Evolutionary conservation across 1,284 basidiomycete species (phyloP).

Genomic region (Leccinum solheimii): DNA sequence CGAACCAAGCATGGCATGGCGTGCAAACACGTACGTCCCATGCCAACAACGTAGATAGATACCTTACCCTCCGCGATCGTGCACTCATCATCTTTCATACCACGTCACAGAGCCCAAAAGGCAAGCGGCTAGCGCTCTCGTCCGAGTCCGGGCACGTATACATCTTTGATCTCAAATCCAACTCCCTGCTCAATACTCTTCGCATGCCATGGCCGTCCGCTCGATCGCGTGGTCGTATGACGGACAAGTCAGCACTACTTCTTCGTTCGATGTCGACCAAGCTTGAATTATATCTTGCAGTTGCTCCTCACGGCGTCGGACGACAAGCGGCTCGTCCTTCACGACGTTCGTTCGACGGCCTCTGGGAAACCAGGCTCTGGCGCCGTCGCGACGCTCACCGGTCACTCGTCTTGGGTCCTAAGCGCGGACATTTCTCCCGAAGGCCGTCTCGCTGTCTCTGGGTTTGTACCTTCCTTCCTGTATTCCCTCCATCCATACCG

Average conservation of each 20-base stretch:
- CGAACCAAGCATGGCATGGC: conserved; percentile 82
- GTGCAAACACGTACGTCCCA: conserved; percentile 67
- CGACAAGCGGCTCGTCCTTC: conserved; percentile 82
- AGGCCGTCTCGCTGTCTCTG: conserved; percentile 72
- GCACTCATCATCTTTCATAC: conserved; percentile 14
- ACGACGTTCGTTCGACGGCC: conserved; percentile 71
- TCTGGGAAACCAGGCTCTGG: conserved; percentile 64
- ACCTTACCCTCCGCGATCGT: neutral
- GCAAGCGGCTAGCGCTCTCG: conserved; percentile 72
- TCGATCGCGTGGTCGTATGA: conserved; percentile 84
- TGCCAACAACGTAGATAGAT: conserved; percentile 7
- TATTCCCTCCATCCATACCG: neutral
- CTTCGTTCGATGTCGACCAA: conserved; percentile 17
- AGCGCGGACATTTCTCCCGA: conserved; percentile 79
- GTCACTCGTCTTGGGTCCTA: conserved; percentile 87
- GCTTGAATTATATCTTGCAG: conserved; percentile 40
- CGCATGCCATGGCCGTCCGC: conserved; percentile 84
- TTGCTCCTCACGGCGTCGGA: conserved; percentile 83
- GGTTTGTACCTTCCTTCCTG: conserved; percentile 48
- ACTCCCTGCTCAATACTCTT: conserved; percentile 65
- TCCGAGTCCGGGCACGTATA: conserved; percentile 81
- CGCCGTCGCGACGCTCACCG: conserved; percentile 77
- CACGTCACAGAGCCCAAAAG: conserved; percentile 74
- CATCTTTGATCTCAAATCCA: conserved; percentile 74
- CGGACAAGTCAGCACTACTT: conserved; percentile 45